Conservation (phyloP, 805 yeast species). For the Debaryomyces maramus region DNA sequence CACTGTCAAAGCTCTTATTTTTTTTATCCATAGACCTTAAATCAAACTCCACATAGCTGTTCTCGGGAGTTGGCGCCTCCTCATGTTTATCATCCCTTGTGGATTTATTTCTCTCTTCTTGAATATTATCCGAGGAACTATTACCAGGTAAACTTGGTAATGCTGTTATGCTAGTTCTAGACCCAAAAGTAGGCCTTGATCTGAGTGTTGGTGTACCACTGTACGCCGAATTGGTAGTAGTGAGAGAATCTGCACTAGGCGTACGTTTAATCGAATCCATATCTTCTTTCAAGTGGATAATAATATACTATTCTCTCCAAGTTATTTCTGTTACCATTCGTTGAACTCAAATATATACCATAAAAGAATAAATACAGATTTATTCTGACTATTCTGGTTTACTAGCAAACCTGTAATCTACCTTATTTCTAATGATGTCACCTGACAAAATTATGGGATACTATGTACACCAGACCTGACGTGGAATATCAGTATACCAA, state of each 20-base stretch:
- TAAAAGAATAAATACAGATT: no score
- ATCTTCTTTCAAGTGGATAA: background rate
- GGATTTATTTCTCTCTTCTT: background rate
- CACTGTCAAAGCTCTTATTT: conserved; percentile 2
- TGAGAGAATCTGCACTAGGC: background rate
- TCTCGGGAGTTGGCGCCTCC: conserved; percentile 9
- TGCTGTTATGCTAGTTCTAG: conserved; percentile 19
- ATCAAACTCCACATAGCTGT: conserved; percentile 31
- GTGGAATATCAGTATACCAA: no score
- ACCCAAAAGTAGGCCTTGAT: conserved; percentile 9
- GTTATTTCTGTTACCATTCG: no score
- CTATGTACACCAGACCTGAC: no score
- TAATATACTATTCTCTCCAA: background rate
- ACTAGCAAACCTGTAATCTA: no score
- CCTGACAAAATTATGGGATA: no score
- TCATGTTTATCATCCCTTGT: background rate
- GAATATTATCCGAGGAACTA: background rate
- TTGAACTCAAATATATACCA: no score
- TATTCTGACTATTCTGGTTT: no score
- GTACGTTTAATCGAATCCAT: background rate
- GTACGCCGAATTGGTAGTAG: conserved; percentile 2
- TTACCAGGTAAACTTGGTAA: conserved; percentile 23
- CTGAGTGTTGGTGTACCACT: background rate
- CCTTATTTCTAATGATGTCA: no score
- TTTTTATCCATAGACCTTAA: conserved; percentile 13